Base-by-base conservation (phyloP, 345 rosid species). In the Hibiscus syriacus region DNA sequence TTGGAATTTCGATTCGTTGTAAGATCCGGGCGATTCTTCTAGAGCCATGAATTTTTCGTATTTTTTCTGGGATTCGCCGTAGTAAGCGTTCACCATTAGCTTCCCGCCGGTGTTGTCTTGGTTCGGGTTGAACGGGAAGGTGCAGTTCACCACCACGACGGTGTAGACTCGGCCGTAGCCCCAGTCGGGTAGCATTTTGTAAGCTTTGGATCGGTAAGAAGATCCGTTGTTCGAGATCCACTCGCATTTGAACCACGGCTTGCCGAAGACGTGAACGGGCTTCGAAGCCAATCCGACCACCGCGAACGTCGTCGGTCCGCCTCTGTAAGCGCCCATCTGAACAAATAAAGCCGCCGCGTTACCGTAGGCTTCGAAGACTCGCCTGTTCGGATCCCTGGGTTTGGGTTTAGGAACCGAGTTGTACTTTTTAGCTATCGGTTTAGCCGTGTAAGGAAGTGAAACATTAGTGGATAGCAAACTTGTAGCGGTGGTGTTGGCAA, bases 111-210 rank as follows among this genome's bases (percentile, higher is more conserved):
- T 30, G 55, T 88, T 88, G 34, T 84, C 86, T 10, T 41, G 13
- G 75, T 85, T 85, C 7, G 92, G 92, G 46, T 84, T 86, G 0
- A 67, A 52, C 2, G 78, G 36, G 69, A 91, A 89, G 0, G 89
- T 87, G 75, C 92, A 89, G 55, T 87, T 91, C 27, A 87, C 86
- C 27, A 91, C 88, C 11, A 85, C 87, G 50, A 84, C 96, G 5
- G 97, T 91, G 84, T 88, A 91, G 17, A 87, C 91, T 6, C 89
- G 85, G 17, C 96, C 95, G 50, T 88, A 91, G 0, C 95, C 97
- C 97, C 97, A 91, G 69, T 91, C 97, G 0, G 92, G 96, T 1
- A 91, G 84, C 67, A 85, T 84, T 70, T 85, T 91, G 36, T 72
- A 76, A 17, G 92, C 93, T 71, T 87, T 82, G 56, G 93, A 81